A percentile compares a stretch with the other conserved stretches of the same genome.
phyloP scores from a whole-genome alignment of 257 asterid species.

The Ligustrum vulgare region DNA sequence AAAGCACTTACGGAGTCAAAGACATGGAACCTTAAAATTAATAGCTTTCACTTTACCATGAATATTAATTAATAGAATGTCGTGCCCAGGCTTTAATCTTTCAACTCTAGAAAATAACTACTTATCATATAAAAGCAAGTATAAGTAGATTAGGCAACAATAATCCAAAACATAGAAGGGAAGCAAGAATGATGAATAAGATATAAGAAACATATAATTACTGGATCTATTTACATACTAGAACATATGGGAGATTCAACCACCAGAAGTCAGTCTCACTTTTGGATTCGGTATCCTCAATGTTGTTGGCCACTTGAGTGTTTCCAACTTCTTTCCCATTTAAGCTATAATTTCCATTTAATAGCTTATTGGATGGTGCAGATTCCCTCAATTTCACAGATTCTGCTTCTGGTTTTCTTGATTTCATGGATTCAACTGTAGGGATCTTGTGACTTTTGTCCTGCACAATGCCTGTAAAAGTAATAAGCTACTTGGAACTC shows the following conservation, averaged over 20 bases:
- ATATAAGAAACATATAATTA: conserved; percentile 10
- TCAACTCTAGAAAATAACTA: conserved; percentile 7
- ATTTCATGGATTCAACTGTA: conserved; percentile 21
- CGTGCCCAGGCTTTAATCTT: background rate
- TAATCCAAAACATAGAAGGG: background rate
- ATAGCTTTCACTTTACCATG: background rate
- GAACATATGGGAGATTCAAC: conserved; percentile 78
- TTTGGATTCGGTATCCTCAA: conserved; percentile 24
- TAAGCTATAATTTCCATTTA: conserved; percentile 17
- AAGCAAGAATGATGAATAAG: conserved; percentile 14
- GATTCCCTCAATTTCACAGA: conserved; percentile 33
- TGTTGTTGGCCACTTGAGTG: conserved; percentile 25
- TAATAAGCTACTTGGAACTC: conserved; percentile 19
- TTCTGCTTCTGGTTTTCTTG: conserved; percentile 29
- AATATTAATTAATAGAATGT: background rate
- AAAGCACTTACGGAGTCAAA: too few relatives aligned
- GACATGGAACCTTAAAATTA: too few relatives aligned
- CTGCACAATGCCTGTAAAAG: conserved; percentile 17
- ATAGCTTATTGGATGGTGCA: conserved; percentile 27
- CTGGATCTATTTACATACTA: conserved; percentile 51
- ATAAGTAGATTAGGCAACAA: conserved; percentile 6
- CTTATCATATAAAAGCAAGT: background rate
- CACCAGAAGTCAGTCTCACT: conserved; percentile 66
- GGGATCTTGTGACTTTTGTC: conserved; percentile 27
- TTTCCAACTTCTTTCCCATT: conserved; percentile 23